Evolutionary conservation across 805 yeast species (phyloP), one percentile per base, ranked within the genome.

Genomic region (Candida sakaeoensis): DNA sequence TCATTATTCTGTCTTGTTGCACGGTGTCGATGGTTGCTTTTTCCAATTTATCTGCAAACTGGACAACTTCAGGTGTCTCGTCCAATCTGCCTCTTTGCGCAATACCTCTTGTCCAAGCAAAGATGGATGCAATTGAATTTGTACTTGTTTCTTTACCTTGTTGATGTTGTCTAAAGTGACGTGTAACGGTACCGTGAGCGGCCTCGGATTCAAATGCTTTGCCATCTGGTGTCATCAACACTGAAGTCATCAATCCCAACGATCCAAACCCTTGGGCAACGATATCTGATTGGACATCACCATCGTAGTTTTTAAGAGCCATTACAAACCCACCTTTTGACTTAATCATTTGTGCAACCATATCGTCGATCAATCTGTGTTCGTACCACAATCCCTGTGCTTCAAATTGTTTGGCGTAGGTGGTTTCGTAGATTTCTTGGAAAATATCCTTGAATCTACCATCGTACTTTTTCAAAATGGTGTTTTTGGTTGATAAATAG

Each of bases 261-360:
- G 91, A 84, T 17, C 93, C 93, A 49, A 85, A 85, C 33, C 93
- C 93, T 64, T 85, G 93, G 3, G 93, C 93, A 41, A 85, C 90
- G 47, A 85, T 84, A 60, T 85, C 93, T 5, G 86, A 79, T 61
- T 83, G 88, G 40, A 85, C 93, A 58, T 85, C 93, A 63, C 93
- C 93, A 58, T 85, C 93, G 57, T 85, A 85, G 63, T 85, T 85
- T 63, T 85, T 85, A 70, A 85, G 70, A 36, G 91, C 91, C 71
- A 85, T 75, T 46, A 84, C 76, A 55, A 75, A 85, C 5, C 93
- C 93, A 55, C 93, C 93, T 54, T 80, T 80, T 18, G 91, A 84
- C 61, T 85, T 85, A 56, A 85, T 64, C 93, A 85, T 85, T 63
- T 85, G 93, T 4, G 91, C 91, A 45, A 85, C 93, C 89, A 85